These are phyloP conservation scores for Fusarium sp. DNA, from an alignment of 2,329 filamentous ascomycete species.

Conservation along the genomic window DNA sequence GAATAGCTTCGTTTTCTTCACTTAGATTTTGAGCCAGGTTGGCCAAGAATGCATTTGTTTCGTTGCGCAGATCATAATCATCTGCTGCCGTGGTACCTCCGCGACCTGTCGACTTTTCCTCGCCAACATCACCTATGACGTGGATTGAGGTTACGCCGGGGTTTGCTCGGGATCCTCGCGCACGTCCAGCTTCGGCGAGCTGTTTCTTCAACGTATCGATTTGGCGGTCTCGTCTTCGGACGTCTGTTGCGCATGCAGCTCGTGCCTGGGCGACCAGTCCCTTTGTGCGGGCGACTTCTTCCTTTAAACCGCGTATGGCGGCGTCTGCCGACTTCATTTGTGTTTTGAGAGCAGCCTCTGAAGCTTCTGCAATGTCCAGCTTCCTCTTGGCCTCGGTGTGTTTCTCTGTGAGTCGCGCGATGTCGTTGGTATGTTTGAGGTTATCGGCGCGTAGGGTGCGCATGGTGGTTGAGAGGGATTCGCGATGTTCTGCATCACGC, in stretches of 20 bases:
- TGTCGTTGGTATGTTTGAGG: slow-evolving; percentile 75
- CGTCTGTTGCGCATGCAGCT: slow-evolving; percentile 86
- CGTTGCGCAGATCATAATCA: slow-evolving; percentile 78
- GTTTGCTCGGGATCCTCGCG: slow-evolving; percentile 64
- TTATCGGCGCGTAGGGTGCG: slow-evolving; percentile 79
- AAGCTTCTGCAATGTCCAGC: slow-evolving; percentile 69
- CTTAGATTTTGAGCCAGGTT: slow-evolving; percentile 83
- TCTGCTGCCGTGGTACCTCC: slow-evolving; percentile 43
- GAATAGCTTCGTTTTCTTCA: slow-evolving; percentile 89
- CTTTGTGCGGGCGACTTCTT: slow-evolving; percentile 84
- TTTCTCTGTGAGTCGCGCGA: slow-evolving; percentile 66
- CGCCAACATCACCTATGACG: slow-evolving; percentile 63
- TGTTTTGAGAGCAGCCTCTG: slow-evolving; percentile 74
- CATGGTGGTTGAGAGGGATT: slow-evolving; percentile 81
- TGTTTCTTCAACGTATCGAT: slow-evolving; percentile 90
- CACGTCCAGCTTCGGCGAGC: slow-evolving; percentile 74
- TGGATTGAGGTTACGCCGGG: slow-evolving; percentile 65
- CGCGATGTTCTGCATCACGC: slow-evolving; percentile 90
- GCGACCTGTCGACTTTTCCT: slow-evolving; percentile 54
- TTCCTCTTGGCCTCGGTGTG: slow-evolving; percentile 64
- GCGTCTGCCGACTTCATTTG: slow-evolving; percentile 79
- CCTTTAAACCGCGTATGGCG: slow-evolving; percentile 78
- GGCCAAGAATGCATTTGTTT: slow-evolving; percentile 92
- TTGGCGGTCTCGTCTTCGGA: slow-evolving; percentile 88
- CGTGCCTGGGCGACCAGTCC: slow-evolving; percentile 83